Evolutionary conservation across 345 rosid genomes (phyloP).

Genomic region (Reutealis trisperma): DNA sequence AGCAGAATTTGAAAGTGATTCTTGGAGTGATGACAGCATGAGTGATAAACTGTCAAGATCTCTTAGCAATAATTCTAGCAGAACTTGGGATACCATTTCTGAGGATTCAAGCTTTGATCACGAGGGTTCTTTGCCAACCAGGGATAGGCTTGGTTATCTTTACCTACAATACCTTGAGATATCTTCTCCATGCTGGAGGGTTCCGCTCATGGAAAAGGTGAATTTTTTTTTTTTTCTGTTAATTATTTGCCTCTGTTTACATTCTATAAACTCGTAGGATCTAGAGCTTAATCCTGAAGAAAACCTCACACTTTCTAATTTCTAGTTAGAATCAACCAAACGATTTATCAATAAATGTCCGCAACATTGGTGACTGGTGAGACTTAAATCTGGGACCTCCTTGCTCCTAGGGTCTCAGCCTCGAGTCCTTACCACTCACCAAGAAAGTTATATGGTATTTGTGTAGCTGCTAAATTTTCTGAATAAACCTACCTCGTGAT

Average conservation of each 20-base stretch:
- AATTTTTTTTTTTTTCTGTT: neutral
- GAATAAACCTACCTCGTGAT: neutral
- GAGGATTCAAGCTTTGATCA: constrained; percentile 60
- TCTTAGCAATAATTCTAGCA: constrained; percentile 58
- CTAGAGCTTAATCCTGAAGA: neutral
- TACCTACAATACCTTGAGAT: constrained; percentile 64
- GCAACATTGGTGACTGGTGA: no score
- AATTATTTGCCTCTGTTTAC: neutral
- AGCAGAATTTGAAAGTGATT: constrained; percentile 54
- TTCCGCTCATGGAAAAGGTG: constrained; percentile 69
- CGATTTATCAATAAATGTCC: no score
- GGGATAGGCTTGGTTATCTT: constrained; percentile 52
- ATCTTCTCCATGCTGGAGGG: constrained; percentile 56
- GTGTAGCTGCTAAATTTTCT: no score
- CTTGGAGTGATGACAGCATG: constrained; percentile 64
- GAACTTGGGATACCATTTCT: constrained; percentile 59
- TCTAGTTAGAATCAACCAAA: no score
- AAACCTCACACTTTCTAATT: neutral
- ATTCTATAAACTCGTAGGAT: neutral
- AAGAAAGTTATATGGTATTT: neutral
- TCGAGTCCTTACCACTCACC: no score
- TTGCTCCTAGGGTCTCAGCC: no score
- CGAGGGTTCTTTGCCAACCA: constrained; percentile 27
- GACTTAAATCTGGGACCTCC: no score
- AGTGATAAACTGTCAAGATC: constrained; percentile 64